Conservation (phyloP, 2,329 filamentous ascomycete genomes). For the Calonectria henricotiae region DNA sequence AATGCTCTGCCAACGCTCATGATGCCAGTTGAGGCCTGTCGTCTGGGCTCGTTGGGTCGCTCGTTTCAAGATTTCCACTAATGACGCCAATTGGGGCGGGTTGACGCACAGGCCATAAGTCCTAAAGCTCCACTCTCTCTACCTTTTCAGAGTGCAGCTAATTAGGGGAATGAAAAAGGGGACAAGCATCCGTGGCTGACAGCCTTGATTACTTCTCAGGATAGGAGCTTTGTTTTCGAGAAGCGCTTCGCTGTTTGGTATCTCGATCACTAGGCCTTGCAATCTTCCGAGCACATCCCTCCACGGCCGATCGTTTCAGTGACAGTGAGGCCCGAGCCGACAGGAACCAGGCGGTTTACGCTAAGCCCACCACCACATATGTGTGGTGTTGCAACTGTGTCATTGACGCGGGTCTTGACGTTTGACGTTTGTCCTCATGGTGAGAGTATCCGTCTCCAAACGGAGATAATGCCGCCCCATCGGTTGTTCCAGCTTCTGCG, state of each 20-base stretch:
- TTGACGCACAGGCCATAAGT: conserved; percentile 45
- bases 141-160: conserved; percentile 30
- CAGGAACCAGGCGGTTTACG: conserved; percentile 23
- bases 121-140: conserved; percentile 39
- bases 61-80: conserved; percentile 54
- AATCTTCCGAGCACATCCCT: conserved; percentile 10
- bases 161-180: conserved; percentile 20
- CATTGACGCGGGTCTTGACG: conserved; percentile 7
- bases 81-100: conserved; percentile 48
- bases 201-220: conserved; percentile 21
- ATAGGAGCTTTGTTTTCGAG: conserved; percentile 10
- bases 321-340: conserved; percentile 26
- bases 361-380: neutral
- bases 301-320: conserved; percentile 24
- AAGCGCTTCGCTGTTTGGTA: conserved; percentile 19
- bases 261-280: conserved; percentile 19
- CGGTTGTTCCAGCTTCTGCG: conserved; percentile 17
- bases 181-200: conserved; percentile 12
- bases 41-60: conserved; percentile 34
- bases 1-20: conserved; percentile 35
- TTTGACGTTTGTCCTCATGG: conserved; percentile 22
- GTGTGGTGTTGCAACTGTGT: neutral
- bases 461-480: conserved; percentile 15
- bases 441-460: conserved; percentile 1
- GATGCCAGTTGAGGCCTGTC: conserved; percentile 34